Evolutionary conservation across 306 rosid genomes (phyloP), one percentile per base, ranked within the genome.

Genomic region (Ammopiptanthus mongolicus): DNA sequence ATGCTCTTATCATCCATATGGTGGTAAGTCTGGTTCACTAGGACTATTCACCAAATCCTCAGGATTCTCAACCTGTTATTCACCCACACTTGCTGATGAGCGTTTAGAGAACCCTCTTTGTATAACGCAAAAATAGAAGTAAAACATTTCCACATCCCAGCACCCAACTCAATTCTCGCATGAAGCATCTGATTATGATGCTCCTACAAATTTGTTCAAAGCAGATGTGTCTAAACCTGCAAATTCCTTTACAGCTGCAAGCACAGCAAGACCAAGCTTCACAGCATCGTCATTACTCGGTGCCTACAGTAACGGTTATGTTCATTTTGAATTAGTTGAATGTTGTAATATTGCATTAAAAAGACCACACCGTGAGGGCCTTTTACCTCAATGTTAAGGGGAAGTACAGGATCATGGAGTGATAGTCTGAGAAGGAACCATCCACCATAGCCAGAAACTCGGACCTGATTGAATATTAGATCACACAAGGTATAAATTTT

Each of bases 391-490:
- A 95, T 88, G 84, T 95, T 95, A 23, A 95, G 96, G 67, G 98
- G 98, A 78, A 91, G 96, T 50, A 95, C 97, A 84, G 97, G 98
- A 78, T 95, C 98, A 51, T 95, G 98, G 36, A 95, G 93, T 22
- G 97, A 95, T 73, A 95, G 85, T 79, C 98, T 84, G 71, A 95
- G 91, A 73, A 95, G 97, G 80, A 95, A 91, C 98, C 98, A 95
- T 39, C 98, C 97, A 11, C 92, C 97, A 39, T 80, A 77, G 73
- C 98, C 97, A 58, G 98, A 95, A 83, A 88, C 90, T 56, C 97
- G 88, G 50, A 95, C 87, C 97, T 95, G 81, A 83, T 84, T 75
- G 56, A 39, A 23, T 65, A 74, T 53, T 65, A 73, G 53, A 47
- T 79, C 44, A 86, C 79, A 58, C 78, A 77, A 81, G 61, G 4